Base-by-base conservation (phyloP, 169 alveolate genomes). In the Plasmodium coatneyi region DNA sequence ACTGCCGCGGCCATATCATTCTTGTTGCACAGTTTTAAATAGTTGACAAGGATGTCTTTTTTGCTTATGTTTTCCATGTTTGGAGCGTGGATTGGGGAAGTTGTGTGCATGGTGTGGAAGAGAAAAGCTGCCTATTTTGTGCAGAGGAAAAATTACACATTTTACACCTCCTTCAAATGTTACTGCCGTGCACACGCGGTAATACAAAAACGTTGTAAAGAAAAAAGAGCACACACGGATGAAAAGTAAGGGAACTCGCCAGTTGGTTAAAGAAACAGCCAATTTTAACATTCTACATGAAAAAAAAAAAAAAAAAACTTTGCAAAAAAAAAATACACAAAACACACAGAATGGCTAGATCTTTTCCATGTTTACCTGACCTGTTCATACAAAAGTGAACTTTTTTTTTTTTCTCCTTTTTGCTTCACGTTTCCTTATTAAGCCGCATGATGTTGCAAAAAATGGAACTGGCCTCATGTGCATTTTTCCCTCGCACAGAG, bases 1-100 rank as follows among this genome's bases (percentile, higher is more conserved):
- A 91, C 80, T 34, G 80, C 91, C 52, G 71, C 80, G 19, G 84
- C 95, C 76, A 91, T 91, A 71, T 91, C 92, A 54, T 91, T 32
- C 66, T 91, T 91, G 83, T 82, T 60, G 66, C 92, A 81, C 92
- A 91, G 34, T 72, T 81, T 80, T 36, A 91, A 56, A 70, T 80
- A 91, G 30, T 70, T 54, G 46, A 81, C 92, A 49, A 91, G 49
- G 83, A 81, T 54, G 22, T 74, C 86, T 66, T 74, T 91, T 80
- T 80, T 82, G 80, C 32, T 91, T 80, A 91, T 60, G 49, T 22
- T 78, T 71, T 66, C 95, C 91, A 91, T 81, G 25, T 49, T 28
- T 36, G 25, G 49, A 83, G 49, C 16, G 71, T 19, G 32, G 32
- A 32, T 83, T 30, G 32, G n/a, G 43, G 3, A 83, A 46, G 43